Evolutionary conservation across 208 protist genomes (phyloP), one percentile per base, ranked within the genome.

Genomic region (Acanthamoeba lenticulata): DNA sequence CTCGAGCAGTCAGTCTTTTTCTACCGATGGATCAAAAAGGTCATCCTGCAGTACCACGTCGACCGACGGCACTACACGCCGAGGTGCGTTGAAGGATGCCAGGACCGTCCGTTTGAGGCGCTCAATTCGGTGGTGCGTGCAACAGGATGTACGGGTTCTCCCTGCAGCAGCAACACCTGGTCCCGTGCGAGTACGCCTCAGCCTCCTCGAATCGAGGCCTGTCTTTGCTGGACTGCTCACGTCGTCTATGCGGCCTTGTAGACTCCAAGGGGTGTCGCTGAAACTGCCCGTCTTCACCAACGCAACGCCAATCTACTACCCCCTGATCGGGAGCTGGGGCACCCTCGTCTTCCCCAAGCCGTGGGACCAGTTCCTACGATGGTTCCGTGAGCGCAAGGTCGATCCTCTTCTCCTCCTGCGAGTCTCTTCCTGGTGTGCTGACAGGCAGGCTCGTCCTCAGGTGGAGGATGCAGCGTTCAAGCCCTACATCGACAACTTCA

Each of bases 311-410:
- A 74, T 74, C 65, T 69, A 47, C n/a, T 92, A 92, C 55, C 55
- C 55, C n/a, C 86, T 92, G 65, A 15, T 92, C 2, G 86, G 86
- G 0, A 92, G 60, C 60, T 92, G 86, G 86, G 86, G 86, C 36
- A 52, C 65, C 7, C 52, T 92, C 13, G 60, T 24, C 11, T 92
- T 92, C 24, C 86, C 86, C 60, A 77, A 72, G 40, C 60, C 4
- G 0, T 92, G 86, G 86, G 65, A 69, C 11, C 29, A 92, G 86
- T 92, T 92, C 44, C 32, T 69, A 21, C 55, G 27, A 3, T 92
- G 86, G 86, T 92, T 45, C 86, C 65, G 45, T 6, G n/a, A 86
- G 2, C 44, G 13, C 77, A 86, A 60, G 77, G 77, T 60, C 0
- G 4, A 49, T 72, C n/a, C 40, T 19, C 32, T 2, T 15, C 0